Conservation (phyloP, 495 filamentous ascomycete species). For the Hypoxylon cercidicola region DNA sequence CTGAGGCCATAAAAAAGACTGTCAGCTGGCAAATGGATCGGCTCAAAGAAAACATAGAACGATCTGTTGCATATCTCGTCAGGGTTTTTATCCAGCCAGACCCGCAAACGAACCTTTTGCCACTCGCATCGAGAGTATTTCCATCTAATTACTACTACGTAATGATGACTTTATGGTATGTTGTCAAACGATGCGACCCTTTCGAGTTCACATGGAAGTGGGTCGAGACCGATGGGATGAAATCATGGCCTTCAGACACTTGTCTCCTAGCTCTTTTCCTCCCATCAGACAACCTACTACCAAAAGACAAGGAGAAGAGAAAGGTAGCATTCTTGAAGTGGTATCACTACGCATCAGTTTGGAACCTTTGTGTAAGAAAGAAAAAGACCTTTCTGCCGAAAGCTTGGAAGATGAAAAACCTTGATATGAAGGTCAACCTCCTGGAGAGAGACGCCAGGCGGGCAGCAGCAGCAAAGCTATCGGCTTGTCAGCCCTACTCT, state of each 20-base stretch:
- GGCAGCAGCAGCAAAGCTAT: constrained; percentile 19
- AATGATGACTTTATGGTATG: constrained; percentile 28
- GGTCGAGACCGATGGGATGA: neutral
- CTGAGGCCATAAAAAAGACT: neutral
- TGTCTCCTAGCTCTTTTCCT: constrained; percentile 7
- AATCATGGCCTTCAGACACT: neutral
- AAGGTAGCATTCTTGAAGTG: constrained; percentile 25
- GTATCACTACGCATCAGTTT: constrained; percentile 28
- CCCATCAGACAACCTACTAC: constrained; percentile 15
- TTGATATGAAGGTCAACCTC: constrained; percentile 4
- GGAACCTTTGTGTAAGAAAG: constrained; percentile 1
- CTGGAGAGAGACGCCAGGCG: constrained; percentile 15
- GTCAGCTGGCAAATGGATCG: constrained; percentile 9
- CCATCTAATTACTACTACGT: constrained; percentile 29
- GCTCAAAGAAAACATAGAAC: neutral
- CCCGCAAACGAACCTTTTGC: neutral
- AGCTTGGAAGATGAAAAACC: neutral
- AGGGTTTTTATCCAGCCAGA: constrained; percentile 7
- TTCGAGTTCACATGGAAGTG: constrained; percentile 13
- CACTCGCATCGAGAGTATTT: neutral
- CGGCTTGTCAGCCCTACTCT: constrained; percentile 19
- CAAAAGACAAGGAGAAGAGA: constrained; percentile 12
- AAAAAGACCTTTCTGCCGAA: constrained; percentile 7
- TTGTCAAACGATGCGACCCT: constrained; percentile 12
- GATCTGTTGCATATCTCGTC: constrained; percentile 2